These are phyloP conservation scores for Trichomonascus vanleenenianus DNA, from an alignment of 805 yeast species.

Conservation along the genomic window DNA sequence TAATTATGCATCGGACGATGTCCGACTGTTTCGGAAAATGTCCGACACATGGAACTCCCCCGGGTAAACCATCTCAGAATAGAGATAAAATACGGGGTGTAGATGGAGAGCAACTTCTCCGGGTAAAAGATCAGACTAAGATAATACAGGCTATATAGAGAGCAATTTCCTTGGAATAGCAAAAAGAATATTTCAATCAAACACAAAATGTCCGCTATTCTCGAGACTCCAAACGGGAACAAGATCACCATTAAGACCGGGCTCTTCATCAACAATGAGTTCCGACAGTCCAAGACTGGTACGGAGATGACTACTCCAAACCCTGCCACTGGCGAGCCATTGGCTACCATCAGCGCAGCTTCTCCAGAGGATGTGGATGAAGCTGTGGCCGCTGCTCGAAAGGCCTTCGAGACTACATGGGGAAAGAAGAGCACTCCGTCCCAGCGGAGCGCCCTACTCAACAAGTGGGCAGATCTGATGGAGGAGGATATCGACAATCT, in stretches of 20 bases:
- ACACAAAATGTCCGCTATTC: conserved; percentile 30
- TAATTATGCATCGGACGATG: too few species aligned
- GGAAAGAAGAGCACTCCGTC: conserved; percentile 59
- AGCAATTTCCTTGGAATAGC: not conserved
- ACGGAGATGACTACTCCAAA: conserved; percentile 44
- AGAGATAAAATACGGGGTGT: too few species aligned
- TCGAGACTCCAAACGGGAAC: conserved; percentile 48
- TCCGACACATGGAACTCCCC: too few species aligned
- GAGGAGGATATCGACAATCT: conserved; percentile 64
- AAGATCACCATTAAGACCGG: conserved; percentile 75
- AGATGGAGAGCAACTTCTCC: too few species aligned
- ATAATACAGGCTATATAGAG: not conserved
- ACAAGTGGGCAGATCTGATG: conserved; percentile 67
- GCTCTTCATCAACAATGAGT: conserved; percentile 79
- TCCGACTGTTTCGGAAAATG: too few species aligned
- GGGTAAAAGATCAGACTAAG: too few species aligned
- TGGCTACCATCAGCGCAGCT: conserved; percentile 61
- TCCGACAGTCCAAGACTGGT: conserved; percentile 46
- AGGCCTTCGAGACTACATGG: conserved; percentile 70
- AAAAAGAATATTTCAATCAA: not conserved
- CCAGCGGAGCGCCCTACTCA: conserved; percentile 52
- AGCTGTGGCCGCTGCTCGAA: conserved; percentile 75
- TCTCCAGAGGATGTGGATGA: conserved; percentile 62
- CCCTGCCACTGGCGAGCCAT: conserved; percentile 39
- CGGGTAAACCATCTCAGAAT: too few species aligned